phyloP scores from a whole-genome alignment of 371 early-diverging fungal genomes.

The Cokeromyces recurvatus region DNA sequence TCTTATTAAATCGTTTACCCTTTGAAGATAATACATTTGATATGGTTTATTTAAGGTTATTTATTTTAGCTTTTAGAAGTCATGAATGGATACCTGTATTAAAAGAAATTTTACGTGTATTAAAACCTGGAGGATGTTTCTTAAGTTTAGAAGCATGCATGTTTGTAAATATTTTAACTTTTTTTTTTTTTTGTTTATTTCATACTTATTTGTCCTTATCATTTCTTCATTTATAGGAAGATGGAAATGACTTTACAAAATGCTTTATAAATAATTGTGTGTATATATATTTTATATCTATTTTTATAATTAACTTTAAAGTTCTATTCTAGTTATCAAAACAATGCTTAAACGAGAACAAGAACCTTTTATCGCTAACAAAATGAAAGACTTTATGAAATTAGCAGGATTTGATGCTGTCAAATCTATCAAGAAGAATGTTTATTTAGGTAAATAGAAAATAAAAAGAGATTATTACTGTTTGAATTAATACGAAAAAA shows the following conservation, averaged over 20 bases:
- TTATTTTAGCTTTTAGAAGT: constrained; percentile 44
- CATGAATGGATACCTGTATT: constrained; percentile 47
- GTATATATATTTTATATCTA: too few species aligned
- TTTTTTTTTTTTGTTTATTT: too few species aligned
- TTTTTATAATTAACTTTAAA: too few species aligned
- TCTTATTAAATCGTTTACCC: constrained; percentile 44
- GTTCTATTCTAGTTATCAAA: constrained; percentile 22
- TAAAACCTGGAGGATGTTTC: constrained; percentile 58
- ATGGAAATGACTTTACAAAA: constrained; percentile 26
- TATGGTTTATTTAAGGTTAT: constrained; percentile 51
- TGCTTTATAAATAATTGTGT: too few species aligned
- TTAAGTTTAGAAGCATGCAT: too few species aligned
- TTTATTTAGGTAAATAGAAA: constrained; percentile 9
- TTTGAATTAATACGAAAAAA: neutral
- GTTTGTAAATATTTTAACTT: too few species aligned
- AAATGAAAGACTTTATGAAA: constrained; percentile 27
- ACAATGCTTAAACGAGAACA: constrained; percentile 38
- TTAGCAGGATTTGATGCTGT: constrained; percentile 33
- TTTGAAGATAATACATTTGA: constrained; percentile 59
- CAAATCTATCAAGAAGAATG: constrained; percentile 8
- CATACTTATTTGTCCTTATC: too few species aligned
- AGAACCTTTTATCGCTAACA: constrained; percentile 40
- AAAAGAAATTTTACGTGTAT: constrained; percentile 44
- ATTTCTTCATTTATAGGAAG: too few species aligned
- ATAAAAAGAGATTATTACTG: too few species aligned